Evolutionary conservation across 306 rosid species (phyloP).

Genomic region (Mimosa pudica): DNA sequence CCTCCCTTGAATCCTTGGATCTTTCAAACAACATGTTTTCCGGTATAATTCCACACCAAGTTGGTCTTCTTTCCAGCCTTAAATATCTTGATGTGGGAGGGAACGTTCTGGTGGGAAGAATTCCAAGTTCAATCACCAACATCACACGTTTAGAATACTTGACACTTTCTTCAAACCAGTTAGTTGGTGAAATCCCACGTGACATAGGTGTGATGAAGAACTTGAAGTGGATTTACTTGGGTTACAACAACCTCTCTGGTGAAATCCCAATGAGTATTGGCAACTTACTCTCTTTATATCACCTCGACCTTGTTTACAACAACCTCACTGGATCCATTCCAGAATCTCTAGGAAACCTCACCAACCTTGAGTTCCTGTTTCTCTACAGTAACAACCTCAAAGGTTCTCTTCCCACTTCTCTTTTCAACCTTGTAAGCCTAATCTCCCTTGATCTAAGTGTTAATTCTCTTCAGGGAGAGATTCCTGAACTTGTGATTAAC

Average conservation of each 20-base stretch:
- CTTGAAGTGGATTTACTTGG: constrained; percentile 80
- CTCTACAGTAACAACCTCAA: constrained; percentile 77
- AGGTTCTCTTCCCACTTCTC: constrained; percentile 60
- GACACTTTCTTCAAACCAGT: constrained; percentile 84
- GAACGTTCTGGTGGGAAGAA: constrained; percentile 61
- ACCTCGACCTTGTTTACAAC: constrained; percentile 89
- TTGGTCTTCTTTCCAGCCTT: constrained; percentile 56
- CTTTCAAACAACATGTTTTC: constrained; percentile 91
- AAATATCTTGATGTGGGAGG: constrained; percentile 85
- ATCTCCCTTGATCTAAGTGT: constrained; percentile 85
- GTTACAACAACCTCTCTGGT: constrained; percentile 86
- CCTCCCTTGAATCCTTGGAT: constrained; percentile 57
- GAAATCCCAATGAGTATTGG: constrained; percentile 74
- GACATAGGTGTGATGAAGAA: constrained; percentile 53
- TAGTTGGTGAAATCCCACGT: constrained; percentile 62
- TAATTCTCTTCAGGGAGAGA: constrained; percentile 72
- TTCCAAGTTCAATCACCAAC: constrained; percentile 69
- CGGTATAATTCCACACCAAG: constrained; percentile 58
- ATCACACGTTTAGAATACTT: constrained; percentile 56
- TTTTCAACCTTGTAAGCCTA: constrained; percentile 57
- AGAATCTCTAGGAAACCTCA: constrained; percentile 65
- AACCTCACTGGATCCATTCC: constrained; percentile 78
- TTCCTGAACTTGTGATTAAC: constrained; percentile 55
- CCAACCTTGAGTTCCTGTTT: constrained; percentile 63
- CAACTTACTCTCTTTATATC: constrained; percentile 50